Conservation (phyloP, 2,329 filamentous ascomycete species). For the Botryotinia globosa region DNA sequence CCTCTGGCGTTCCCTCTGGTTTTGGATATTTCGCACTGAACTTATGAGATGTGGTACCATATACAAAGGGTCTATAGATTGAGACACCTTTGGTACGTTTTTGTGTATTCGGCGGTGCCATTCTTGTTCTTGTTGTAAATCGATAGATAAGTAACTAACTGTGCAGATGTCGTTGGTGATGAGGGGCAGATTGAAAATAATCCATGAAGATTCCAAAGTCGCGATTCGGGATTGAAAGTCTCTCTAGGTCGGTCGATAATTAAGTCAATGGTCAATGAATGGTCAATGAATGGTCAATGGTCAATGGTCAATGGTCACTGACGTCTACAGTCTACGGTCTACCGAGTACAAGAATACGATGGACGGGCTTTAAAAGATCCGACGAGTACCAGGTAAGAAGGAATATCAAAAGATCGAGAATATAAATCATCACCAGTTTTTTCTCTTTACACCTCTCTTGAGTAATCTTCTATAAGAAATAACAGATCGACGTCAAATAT, state of each 20-base stretch:
- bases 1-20: constrained; percentile 72
- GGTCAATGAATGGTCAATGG: neutral
- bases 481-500: neutral
- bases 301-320: neutral
- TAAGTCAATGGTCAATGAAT: neutral
- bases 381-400: neutral
- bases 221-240: neutral
- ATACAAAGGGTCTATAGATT: constrained; percentile 64
- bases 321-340: too few relatives aligned
- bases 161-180: neutral
- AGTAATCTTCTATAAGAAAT: neutral
- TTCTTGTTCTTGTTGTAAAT: neutral
- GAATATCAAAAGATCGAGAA: constrained; percentile 2
- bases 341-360: neutral
- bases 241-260: neutral
- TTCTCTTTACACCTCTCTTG: neutral
- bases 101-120: constrained; percentile 56
- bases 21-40: constrained; percentile 76
- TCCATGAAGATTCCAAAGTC: neutral
- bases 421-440: neutral
- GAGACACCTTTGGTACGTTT: constrained; percentile 66
- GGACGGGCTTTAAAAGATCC: neutral
- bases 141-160: neutral
- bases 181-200: constrained; percentile 5
- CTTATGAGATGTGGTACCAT: constrained; percentile 75